Percentiles rank a stretch among this genome's conserved stretches.
Conservation (phyloP, 2,329 filamentous ascomycete species). For the Leptographium galeiforme region DNA sequence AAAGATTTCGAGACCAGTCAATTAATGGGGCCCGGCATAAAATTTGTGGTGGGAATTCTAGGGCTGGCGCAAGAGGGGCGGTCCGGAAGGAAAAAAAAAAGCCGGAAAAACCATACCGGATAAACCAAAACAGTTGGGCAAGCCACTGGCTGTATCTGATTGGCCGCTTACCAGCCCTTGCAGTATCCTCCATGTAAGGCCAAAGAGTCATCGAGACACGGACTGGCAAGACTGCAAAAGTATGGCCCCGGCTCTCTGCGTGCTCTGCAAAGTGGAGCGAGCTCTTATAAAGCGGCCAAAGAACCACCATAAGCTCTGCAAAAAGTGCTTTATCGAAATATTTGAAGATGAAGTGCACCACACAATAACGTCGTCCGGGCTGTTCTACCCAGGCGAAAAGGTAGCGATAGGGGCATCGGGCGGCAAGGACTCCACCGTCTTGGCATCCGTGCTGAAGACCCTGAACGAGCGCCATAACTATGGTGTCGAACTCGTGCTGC, state of each 20-base stretch:
- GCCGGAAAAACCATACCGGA: background rate
- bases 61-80: conserved; percentile 10
- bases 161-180: background rate
- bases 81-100: conserved; percentile 5
- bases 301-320: conserved; percentile 88
- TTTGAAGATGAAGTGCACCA: conserved; percentile 93
- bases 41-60: conserved; percentile 9
- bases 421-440: conserved; percentile 92
- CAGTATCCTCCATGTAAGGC: too few species aligned
- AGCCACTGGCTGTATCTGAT: background rate
- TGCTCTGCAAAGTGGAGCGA: conserved; percentile 59
- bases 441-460: conserved; percentile 88
- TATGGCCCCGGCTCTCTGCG: conserved; percentile 71
- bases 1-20: conserved; percentile 2
- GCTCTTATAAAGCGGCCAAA: conserved; percentile 90
- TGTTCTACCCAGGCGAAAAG: conserved; percentile 73
- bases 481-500: conserved; percentile 68
- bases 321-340: conserved; percentile 67
- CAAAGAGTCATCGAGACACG: background rate
- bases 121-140: background rate
- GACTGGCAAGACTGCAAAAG: background rate
- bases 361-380: conserved; percentile 67
- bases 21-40: conserved; percentile 1
- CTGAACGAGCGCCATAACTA: conserved; percentile 84
- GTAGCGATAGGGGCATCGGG: conserved; percentile 93